These are phyloP conservation scores for Syzygium aqueum DNA, from an alignment of 345 rosid genomes.

Conservation along the genomic window DNA sequence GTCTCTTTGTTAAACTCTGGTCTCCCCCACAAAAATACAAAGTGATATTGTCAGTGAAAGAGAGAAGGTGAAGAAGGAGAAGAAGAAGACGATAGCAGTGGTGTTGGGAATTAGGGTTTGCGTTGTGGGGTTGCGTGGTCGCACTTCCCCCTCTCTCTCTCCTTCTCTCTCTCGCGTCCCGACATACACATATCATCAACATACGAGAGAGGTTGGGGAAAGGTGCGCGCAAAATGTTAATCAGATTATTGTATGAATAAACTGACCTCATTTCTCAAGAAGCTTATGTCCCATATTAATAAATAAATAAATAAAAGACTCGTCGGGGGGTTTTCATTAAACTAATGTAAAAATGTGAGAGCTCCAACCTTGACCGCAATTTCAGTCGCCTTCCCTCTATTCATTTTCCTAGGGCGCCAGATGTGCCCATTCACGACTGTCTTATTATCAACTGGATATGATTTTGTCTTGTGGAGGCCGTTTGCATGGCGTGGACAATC, in stretches of 20 bases:
- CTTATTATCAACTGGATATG: background rate
- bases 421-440: no score
- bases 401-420: background rate
- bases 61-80: background rate
- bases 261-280: background rate
- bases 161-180: background rate
- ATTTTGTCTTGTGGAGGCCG: background rate
- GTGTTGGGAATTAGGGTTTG: conserved; percentile 10
- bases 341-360: background rate
- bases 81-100: background rate
- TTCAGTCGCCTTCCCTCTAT: background rate
- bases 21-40: background rate
- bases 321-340: background rate
- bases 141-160: conserved; percentile 13
- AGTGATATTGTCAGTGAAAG: background rate
- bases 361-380: background rate
- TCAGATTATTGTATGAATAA: background rate
- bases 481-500: background rate
- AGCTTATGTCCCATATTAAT: background rate
- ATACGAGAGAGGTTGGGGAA: background rate
- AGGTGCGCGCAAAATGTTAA: background rate
- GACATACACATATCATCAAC: conserved; percentile 3
- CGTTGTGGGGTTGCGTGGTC: conserved; percentile 11
- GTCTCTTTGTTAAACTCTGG: background rate
- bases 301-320: background rate